Base-by-base conservation (phyloP, 2,329 filamentous ascomycete species). In the Fusarium lateritium region DNA sequence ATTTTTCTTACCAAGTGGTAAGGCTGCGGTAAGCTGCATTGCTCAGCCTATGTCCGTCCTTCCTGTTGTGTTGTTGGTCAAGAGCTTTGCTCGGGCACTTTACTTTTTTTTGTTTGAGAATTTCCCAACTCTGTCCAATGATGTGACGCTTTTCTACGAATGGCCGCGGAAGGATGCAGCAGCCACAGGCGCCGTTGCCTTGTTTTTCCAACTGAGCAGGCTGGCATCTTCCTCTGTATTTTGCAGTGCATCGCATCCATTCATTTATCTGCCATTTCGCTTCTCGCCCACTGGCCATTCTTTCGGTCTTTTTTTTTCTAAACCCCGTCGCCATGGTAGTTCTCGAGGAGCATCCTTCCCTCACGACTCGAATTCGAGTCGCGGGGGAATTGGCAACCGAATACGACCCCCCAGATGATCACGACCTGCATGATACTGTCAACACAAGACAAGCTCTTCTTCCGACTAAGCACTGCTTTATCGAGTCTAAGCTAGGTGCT, bases 401-500 rank as follows among this genome's bases (percentile, higher is more conserved):
- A 36, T 71, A 76, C 26, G 45, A 66, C 4, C 19, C 45, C 5
- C 43, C 45, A 6, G 47, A 65, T 6, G 34, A 39, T 4, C 21
- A 40, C 4, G 21, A 13, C 2, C 3, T 17, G 10, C 14, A 26
- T 1, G 10, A 17, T 6, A 17, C 6, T 1, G 3, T 33, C 2
- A 14, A 13, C 24, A 11, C 10, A 3, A 2, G 28, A 8, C 14
- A 44, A 7, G 8, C 13, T 9, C n/a, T 21, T 10, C 14, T 24
- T 4, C 54, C 47, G 1, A 49, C n/a, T 4, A 58, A 39, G 9
- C 46, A 26, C 11, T 73, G 63, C 24, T 76, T 73, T 10, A 74
- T 77, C 6, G 73, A 77, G 28, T 74, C 73, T 5, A 60, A 56
- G 15, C 67, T 66, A 2, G 68, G 58, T 3, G 63, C 65, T 3